These are phyloP conservation scores for Saturnispora sekii DNA, from an alignment of 805 yeast genomes.

Conservation along the genomic window DNA sequence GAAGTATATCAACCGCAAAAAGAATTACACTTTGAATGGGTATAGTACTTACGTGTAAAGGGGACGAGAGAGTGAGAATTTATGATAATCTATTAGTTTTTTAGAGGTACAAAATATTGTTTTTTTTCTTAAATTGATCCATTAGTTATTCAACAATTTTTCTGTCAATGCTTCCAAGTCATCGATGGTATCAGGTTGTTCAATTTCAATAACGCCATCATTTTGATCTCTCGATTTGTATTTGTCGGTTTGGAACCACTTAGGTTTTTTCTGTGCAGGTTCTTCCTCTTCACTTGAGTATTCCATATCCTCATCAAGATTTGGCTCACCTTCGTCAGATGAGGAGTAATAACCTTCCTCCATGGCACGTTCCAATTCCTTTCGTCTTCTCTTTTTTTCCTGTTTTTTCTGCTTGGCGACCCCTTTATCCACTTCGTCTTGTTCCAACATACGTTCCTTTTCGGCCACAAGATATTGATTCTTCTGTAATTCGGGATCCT, in stretches of 20 bases:
- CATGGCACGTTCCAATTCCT: slow-evolving; percentile 59
- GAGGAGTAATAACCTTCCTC: slow-evolving; percentile 31
- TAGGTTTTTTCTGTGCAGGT: slow-evolving; percentile 29
- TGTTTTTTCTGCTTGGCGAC: slow-evolving; percentile 66
- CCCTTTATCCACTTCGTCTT: slow-evolving; percentile 71
- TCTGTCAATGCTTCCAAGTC: slow-evolving; percentile 86
- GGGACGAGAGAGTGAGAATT: not conserved
- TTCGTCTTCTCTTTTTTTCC: slow-evolving; percentile 83
- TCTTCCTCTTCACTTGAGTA: slow-evolving; percentile 20
- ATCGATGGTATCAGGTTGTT: slow-evolving; percentile 83
- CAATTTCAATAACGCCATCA: slow-evolving; percentile 53
- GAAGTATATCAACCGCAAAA: slow-evolving; percentile 36
- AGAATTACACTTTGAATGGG: slow-evolving; percentile 14
- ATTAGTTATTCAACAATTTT: slow-evolving; percentile 25
- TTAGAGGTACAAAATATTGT: not conserved
- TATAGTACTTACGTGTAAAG: slow-evolving; percentile 24
- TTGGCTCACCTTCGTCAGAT: slow-evolving; percentile 22
- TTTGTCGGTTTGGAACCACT: slow-evolving; percentile 37
- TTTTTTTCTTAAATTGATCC: not conserved
- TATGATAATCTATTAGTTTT: not conserved
- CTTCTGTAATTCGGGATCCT: slow-evolving; percentile 54
- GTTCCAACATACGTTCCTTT: slow-evolving; percentile 53
- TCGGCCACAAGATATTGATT: slow-evolving; percentile 58
- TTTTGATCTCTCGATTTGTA: slow-evolving; percentile 16
- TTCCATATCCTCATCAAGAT: slow-evolving; percentile 10